phyloP scores from a whole-genome alignment of 169 alveolate species.

The Plasmodium adleri region DNA sequence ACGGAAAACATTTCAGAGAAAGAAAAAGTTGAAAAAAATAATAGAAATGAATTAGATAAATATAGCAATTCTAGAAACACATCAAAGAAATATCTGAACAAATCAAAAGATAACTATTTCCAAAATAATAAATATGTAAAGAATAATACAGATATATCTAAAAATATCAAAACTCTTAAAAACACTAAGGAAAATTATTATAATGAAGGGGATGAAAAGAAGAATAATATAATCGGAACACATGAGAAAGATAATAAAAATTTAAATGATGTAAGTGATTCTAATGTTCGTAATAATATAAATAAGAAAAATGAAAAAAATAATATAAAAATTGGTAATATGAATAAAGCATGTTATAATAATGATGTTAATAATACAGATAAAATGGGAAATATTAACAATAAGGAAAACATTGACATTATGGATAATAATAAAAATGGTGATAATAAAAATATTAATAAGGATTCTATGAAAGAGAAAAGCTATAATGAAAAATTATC shows the following conservation, averaged over 20 bases:
- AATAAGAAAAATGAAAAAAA: not conserved
- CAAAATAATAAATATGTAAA: too few species aligned
- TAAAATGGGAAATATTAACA: not conserved
- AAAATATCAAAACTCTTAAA: too few species aligned
- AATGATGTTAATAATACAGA: not conserved
- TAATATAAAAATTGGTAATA: not conserved
- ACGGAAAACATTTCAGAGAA: too few species aligned
- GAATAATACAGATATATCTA: too few species aligned
- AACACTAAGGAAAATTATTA: not conserved
- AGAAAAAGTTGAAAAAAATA: too few species aligned
- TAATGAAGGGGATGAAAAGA: not conserved
- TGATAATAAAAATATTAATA: not conserved
- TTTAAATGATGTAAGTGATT: not conserved
- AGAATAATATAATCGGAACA: not conserved
- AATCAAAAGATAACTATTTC: too few species aligned
- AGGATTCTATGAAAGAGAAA: not conserved
- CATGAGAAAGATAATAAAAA: too few species aligned
- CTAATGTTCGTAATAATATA: slow-evolving; percentile 1
- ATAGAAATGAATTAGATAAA: too few species aligned
- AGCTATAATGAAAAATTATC: slow-evolving; percentile 6
- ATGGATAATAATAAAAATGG: not conserved
- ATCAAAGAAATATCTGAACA: too few species aligned
- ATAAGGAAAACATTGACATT: not conserved
- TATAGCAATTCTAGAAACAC: too few species aligned
- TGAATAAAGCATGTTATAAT: not conserved